Conservation (phyloP, 139 green algal genomes). For the Edaphochlamys debaryana region DNA sequence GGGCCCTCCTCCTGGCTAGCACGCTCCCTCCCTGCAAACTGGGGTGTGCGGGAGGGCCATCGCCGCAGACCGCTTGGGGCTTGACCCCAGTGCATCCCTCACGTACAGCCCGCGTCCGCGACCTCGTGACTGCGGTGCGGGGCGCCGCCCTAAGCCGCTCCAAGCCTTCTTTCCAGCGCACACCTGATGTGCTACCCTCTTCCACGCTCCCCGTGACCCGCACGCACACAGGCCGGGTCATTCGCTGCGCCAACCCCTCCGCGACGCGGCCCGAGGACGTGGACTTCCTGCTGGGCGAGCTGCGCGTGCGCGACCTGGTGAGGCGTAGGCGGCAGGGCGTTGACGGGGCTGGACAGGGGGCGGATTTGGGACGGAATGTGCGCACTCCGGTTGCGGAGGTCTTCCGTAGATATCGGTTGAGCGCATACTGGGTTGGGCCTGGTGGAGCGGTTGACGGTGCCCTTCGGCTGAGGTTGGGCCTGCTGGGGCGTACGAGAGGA, state of each 20-base stretch:
- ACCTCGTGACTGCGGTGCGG: too few relatives aligned
- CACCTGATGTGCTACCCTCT: background rate
- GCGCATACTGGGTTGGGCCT: background rate
- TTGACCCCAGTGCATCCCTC: background rate
- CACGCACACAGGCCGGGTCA: background rate
- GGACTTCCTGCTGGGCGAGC: background rate
- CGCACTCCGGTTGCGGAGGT: background rate
- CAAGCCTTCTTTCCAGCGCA: too few relatives aligned
- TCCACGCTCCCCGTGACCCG: background rate
- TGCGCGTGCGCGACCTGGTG: slow-evolving; percentile 42
- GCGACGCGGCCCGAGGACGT: background rate
- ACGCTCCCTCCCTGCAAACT: background rate
- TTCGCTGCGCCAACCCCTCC: slow-evolving; percentile 43
- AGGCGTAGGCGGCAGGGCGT: too few relatives aligned
- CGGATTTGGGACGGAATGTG: background rate
- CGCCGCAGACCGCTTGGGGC: background rate
- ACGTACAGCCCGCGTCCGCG: too few relatives aligned
- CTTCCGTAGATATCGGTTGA: background rate
- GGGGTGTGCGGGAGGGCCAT: background rate
- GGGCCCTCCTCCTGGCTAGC: background rate
- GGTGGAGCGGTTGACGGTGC: background rate
- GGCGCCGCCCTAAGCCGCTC: too few relatives aligned
- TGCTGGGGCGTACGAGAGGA: too few relatives aligned
- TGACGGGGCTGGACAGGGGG: too few relatives aligned
- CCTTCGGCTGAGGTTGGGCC: too few relatives aligned